These are phyloP conservation scores for Chenopodium quinoa DNA, from an alignment of 148 eudicot genomes.

Conservation along the genomic window DNA sequence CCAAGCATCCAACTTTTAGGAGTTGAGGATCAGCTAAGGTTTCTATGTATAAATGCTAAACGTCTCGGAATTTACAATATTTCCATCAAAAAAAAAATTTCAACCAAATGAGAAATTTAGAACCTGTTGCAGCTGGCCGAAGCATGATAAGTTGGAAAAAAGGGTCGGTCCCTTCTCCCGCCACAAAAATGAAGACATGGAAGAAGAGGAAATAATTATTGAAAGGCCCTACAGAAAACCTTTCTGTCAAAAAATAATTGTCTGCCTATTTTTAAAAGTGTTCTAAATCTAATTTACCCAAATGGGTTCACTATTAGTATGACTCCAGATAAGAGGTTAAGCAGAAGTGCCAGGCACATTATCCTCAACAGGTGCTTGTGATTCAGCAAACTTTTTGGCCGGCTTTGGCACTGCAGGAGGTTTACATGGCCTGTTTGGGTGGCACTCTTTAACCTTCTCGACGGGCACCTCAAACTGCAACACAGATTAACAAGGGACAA, in stretches of 20 bases:
- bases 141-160: not conserved
- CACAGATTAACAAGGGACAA: not conserved
- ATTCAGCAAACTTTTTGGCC: conserved; percentile 18
- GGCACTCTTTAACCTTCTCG: conserved; percentile 61
- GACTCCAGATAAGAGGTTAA: conserved; percentile 16
- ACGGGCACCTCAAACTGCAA: conserved; percentile 83
- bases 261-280: not conserved
- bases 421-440: conserved; percentile 63
- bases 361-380: conserved; percentile 30
- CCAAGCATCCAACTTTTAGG: not conserved
- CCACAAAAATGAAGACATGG: not conserved
- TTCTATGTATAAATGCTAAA: not conserved
- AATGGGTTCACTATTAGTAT: conserved; percentile 11
- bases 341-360: conserved; percentile 60
- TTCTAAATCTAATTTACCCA: conserved; percentile 13
- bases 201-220: not conserved
- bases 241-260: conserved; percentile 11
- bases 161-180: conserved; percentile 8
- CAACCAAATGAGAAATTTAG: not conserved
- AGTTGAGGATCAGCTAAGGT: not conserved
- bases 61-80: conserved; percentile 1
- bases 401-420: conserved; percentile 43
- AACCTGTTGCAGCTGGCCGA: not conserved
- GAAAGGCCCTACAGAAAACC: not conserved
- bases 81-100: not conserved